Evolutionary conservation across 2,329 filamentous ascomycete species (phyloP).

Genomic region (Magnaporthiopsis poae): DNA sequence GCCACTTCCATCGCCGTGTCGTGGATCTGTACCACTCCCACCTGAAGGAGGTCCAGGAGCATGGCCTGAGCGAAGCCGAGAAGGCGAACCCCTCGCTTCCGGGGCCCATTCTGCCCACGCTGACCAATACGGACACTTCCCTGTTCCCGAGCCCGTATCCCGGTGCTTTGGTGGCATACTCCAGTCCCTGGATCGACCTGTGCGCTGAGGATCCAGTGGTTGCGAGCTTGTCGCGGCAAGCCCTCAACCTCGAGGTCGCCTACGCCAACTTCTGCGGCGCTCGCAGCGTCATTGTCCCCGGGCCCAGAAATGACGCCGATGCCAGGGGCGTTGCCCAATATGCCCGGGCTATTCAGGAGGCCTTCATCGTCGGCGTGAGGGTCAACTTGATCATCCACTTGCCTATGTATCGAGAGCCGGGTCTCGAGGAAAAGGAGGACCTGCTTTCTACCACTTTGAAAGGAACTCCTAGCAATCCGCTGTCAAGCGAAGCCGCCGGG

Average conservation of each 20-base stretch:
- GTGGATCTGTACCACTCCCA: conserved; percentile 51
- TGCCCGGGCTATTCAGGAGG: conserved; percentile 73
- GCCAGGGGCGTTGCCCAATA: conserved; percentile 59
- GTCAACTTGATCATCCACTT: conserved; percentile 72
- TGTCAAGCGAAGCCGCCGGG: conserved; percentile 30
- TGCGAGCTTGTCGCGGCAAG: conserved; percentile 76
- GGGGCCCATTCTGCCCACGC: conserved; percentile 52
- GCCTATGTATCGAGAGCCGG: conserved; percentile 69
- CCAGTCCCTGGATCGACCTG: conserved; percentile 89
- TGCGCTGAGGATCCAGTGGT: conserved; percentile 74
- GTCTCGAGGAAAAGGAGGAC: conserved; percentile 41
- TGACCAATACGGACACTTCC: conserved; percentile 71
- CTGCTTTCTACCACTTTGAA: conserved; percentile 38
- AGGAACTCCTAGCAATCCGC: conserved; percentile 16
- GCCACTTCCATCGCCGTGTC: conserved; percentile 60
- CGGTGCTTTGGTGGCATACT: conserved; percentile 64
- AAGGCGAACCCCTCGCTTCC: conserved; percentile 36
- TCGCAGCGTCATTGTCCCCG: conserved; percentile 70
- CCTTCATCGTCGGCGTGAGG: conserved; percentile 62
- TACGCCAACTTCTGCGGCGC: conserved; percentile 94
- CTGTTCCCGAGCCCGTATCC: conserved; percentile 59
- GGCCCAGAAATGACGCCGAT: conserved; percentile 51
- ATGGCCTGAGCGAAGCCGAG: conserved; percentile 25
- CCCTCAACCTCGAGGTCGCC: conserved; percentile 79
- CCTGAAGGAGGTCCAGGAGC: conserved; percentile 31